Conservation (phyloP, 208 protist genomes). For the Trichomonas vaginalis region DNA sequence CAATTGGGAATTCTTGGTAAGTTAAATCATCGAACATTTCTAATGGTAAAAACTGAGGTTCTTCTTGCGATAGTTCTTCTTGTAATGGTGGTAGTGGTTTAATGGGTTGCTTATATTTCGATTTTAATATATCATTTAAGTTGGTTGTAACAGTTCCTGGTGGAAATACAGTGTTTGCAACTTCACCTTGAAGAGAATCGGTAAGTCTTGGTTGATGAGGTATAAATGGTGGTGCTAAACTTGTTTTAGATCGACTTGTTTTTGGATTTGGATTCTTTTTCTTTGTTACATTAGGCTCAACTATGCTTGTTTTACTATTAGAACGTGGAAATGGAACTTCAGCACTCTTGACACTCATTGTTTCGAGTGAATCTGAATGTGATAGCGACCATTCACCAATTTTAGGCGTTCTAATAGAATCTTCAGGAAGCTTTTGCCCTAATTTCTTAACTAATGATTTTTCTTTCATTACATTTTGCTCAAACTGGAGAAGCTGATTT, state of each 20-base stretch:
- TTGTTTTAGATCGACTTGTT: neutral
- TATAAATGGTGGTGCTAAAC: neutral
- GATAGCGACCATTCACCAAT: constrained; percentile 7
- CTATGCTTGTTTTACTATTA: neutral
- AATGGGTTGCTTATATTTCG: neutral
- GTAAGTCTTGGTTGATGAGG: neutral
- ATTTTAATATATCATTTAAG: neutral
- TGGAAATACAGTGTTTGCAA: neutral
- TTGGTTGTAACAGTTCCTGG: neutral
- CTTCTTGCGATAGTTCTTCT: neutral
- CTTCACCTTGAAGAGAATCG: neutral
- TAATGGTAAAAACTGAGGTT: neutral
- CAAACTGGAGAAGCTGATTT: neutral
- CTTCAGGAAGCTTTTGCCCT: neutral
- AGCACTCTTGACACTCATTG: neutral
- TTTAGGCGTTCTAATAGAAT: neutral
- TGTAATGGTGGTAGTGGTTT: neutral
- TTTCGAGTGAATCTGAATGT: neutral
- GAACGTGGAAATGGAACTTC: neutral
- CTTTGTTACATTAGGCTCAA: neutral
- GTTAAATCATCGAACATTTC: neutral
- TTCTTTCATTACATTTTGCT: neutral
- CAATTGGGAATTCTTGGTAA: neutral
- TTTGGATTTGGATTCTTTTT: neutral
- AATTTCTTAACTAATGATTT: neutral